Base-by-base conservation (phyloP, 768 basidiomycete genomes). In the Kwoniella dejecticola region DNA sequence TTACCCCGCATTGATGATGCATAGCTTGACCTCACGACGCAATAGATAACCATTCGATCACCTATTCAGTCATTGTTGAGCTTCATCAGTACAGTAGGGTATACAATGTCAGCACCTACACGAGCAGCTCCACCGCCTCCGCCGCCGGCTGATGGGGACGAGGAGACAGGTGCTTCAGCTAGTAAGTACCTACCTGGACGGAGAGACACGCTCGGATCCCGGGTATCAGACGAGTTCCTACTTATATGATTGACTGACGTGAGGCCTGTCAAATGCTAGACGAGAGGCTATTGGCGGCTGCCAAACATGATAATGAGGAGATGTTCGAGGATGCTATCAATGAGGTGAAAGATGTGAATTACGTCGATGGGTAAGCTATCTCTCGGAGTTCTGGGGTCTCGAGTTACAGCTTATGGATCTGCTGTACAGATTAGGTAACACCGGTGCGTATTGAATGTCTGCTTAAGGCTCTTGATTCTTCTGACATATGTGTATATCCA, bases 241-340 rank as follows among this genome's bases (percentile, higher is more conserved):
- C n/a, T 50, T 23, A 5, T 27, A 19, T 17, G 19, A 2, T 17
- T 45, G 30, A 40, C 40, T 36, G 21, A 30, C 41, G 47, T 13
- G 7, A 48, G 26, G 17, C 42, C 19, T n/a, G 3, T 31, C n/a
- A 11, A n/a, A n/a, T n/a, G 4, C 3, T 60, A 91, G 89, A 89
- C 74, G 86, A 89, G 78, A 82, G 85, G 54, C 81, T 91, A 36
- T 79, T 91, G 29, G 85, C 85, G 27, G 89, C 89, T 10, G 90
- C 89, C 29, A 85, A 88, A 70, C 68, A 77, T 17, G 90, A 91
- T 80, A 85, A 89, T 77, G 85, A 86, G 66, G 89, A 88, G 3
- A 75, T 88, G 63, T 72, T 91, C 23, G 68, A 83, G 1, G 85
- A 86, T 50, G 80, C 88, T 13, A 84, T 90, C 57, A 81, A 83